Evolutionary conservation across 2,329 filamentous ascomycete genomes (phyloP).

Genomic region (Plectosphaerella cucumerina): DNA sequence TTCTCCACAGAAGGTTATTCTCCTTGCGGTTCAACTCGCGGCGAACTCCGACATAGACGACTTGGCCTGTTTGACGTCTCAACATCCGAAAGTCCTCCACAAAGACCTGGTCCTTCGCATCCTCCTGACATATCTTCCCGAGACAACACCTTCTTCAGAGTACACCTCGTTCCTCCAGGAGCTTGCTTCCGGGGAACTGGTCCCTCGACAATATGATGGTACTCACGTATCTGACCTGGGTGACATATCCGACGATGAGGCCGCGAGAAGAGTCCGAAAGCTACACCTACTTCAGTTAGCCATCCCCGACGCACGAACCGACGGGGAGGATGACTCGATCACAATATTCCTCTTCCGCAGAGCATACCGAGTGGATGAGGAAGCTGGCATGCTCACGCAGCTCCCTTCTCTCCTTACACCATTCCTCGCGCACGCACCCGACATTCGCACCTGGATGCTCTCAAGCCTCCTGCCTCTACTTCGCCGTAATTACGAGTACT

Average conservation of each 20-base stretch:
- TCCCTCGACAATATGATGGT: constrained; percentile 32
- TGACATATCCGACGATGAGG: constrained; percentile 57
- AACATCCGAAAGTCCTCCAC: constrained; percentile 53
- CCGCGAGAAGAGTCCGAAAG: constrained; percentile 58
- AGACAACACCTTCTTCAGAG: constrained; percentile 57
- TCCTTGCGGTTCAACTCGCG: constrained; percentile 69
- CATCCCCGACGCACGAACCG: constrained; percentile 40
- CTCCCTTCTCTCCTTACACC: constrained; percentile 64
- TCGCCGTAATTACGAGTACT: constrained; percentile 66
- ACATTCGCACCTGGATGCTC: constrained; percentile 64
- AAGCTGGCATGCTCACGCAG: constrained; percentile 68
- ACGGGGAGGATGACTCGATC: constrained; percentile 50
- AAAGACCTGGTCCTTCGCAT: constrained; percentile 66
- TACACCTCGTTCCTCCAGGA: constrained; percentile 61
- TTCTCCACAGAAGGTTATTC: constrained; percentile 63
- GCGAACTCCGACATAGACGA: constrained; percentile 60
- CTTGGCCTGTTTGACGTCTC: constrained; percentile 55
- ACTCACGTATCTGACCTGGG: constrained; percentile 55
- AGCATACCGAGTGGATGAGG: constrained; percentile 63
- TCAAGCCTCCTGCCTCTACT: constrained; percentile 66
- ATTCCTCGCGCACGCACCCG: constrained; percentile 59
- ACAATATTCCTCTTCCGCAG: constrained; percentile 64
- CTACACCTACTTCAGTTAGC: constrained; percentile 58
- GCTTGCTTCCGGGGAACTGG: constrained; percentile 45
- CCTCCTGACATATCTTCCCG: constrained; percentile 72